Conservation (phyloP, 164 flowering plant species). For the Magnolia sinica region DNA sequence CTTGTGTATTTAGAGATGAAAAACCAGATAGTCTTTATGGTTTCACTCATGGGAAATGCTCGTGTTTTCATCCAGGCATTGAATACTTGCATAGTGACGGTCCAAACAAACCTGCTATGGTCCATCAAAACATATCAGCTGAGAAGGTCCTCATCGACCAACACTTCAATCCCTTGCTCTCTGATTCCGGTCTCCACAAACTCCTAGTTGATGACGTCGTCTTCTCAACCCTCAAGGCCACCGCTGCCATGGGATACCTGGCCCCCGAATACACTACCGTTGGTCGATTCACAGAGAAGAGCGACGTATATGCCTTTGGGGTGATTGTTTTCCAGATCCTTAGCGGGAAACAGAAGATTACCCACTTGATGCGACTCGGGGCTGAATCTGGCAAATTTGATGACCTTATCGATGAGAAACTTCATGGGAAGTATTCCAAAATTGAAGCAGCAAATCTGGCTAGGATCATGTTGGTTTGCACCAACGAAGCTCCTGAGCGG, state of each 20-base stretch:
- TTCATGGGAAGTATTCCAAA: slow-evolving; percentile 53
- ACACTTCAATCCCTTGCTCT: slow-evolving; percentile 57
- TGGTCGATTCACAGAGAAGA: slow-evolving; percentile 85
- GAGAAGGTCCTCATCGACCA: slow-evolving; percentile 84
- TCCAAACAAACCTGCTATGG: slow-evolving; percentile 51
- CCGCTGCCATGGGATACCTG: slow-evolving; percentile 96
- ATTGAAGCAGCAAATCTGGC: slow-evolving; percentile 62
- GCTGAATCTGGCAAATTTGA: slow-evolving; percentile 50
- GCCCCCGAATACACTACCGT: slow-evolving; percentile 92
- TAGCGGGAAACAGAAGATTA: slow-evolving; percentile 55
- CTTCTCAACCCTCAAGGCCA: slow-evolving; percentile 78
- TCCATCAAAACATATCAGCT: slow-evolving; percentile 85
- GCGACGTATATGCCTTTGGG: slow-evolving; percentile 93
- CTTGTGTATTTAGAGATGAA: not conserved
- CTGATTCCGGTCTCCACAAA: slow-evolving; percentile 77
- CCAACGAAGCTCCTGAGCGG: slow-evolving; percentile 58
- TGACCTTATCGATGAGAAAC: slow-evolving; percentile 64
- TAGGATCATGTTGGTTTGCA: slow-evolving; percentile 59
- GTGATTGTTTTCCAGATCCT: slow-evolving; percentile 71
- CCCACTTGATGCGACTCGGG: slow-evolving; percentile 33
- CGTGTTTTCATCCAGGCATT: slow-evolving; percentile 50
- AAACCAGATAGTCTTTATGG: not conserved
- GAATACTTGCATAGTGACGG: slow-evolving; percentile 58
- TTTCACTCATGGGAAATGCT: not conserved
- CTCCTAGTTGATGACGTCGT: slow-evolving; percentile 82